phyloP scores from a whole-genome alignment of 305 asterid genomes.

The Galium porrigens region DNA sequence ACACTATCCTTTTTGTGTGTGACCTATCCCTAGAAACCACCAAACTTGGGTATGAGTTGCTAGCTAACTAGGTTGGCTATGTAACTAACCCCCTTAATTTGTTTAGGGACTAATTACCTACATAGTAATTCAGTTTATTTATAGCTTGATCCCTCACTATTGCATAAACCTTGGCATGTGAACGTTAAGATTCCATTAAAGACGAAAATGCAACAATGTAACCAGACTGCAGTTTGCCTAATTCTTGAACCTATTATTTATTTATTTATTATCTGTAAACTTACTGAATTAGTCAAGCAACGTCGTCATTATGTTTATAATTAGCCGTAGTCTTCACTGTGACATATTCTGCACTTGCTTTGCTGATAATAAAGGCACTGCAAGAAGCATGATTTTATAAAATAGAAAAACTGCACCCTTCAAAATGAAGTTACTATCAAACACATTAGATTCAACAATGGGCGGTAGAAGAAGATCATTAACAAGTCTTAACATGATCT shows the following conservation, averaged over 20 bases:
- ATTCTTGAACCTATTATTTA: neutral
- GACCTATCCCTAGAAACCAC: conserved; percentile 5
- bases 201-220: neutral
- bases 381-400: neutral
- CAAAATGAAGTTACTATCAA: conserved; percentile 4
- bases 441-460: neutral
- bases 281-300: neutral
- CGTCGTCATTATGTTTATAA: neutral
- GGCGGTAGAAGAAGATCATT: neutral
- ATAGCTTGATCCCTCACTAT: neutral
- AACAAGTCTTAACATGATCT: neutral
- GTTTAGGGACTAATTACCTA: neutral
- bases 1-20: neutral
- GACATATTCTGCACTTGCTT: conserved; percentile 5
- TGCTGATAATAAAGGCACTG: neutral
- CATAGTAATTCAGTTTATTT: neutral
- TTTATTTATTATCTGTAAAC: neutral
- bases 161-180: neutral
- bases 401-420: neutral
- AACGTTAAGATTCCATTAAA: neutral
- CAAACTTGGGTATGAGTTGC: conserved; percentile 9
- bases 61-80: conserved; percentile 1
- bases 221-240: neutral
- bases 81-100: neutral
- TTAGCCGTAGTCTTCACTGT: neutral